These are phyloP conservation scores for Carex arenaria DNA, from an alignment of 202 grass and related monocot genomes.

Conservation along the genomic window DNA sequence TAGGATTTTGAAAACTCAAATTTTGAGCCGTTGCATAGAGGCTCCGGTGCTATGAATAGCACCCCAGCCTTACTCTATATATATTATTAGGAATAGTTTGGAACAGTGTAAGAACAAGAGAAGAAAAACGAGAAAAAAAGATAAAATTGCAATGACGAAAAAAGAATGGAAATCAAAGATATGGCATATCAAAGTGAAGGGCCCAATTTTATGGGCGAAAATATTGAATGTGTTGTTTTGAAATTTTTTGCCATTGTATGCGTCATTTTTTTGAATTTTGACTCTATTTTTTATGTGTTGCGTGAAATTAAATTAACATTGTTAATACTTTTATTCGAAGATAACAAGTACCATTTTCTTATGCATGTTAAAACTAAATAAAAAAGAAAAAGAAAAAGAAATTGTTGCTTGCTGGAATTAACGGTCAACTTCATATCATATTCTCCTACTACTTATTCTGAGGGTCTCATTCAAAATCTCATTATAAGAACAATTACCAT, in stretches of 20 bases:
- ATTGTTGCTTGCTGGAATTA: background rate
- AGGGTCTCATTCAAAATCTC: background rate
- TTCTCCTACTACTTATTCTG: background rate
- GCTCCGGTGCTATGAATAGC: too few relatives aligned
- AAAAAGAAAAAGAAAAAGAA: background rate
- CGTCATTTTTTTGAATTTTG: too few relatives aligned
- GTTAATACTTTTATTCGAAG: too few relatives aligned
- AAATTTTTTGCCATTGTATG: too few relatives aligned
- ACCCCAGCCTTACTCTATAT: too few relatives aligned
- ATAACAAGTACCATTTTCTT: too few relatives aligned
- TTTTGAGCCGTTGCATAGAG: too few relatives aligned
- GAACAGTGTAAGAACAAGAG: background rate
- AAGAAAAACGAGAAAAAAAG: background rate
- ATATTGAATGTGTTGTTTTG: too few relatives aligned
- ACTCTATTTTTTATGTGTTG: too few relatives aligned
- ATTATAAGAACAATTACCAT: background rate
- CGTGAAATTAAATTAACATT: too few relatives aligned
- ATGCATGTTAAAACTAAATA: background rate
- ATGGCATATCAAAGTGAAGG: background rate
- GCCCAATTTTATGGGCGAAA: background rate
- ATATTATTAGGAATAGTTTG: background rate
- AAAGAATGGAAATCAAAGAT: background rate
- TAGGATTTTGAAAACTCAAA: too few relatives aligned
- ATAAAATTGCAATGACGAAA: background rate
- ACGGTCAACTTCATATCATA: background rate